phyloP scores from a whole-genome alignment of 164 flowering plant genomes.

The Platanus orientalis region DNA sequence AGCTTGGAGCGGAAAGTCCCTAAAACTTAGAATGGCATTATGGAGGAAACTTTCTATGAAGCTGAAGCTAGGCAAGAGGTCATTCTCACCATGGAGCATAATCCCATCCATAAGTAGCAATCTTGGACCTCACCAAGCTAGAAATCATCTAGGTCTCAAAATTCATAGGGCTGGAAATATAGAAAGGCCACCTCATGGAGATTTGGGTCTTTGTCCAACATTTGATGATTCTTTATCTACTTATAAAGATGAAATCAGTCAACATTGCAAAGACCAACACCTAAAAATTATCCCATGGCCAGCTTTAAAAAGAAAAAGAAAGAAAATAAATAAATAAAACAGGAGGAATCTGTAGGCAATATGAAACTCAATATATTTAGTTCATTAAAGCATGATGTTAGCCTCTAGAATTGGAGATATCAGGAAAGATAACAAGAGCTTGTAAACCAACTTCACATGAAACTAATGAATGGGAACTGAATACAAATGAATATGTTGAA shows the following conservation, averaged over 20 bases:
- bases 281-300: not conserved
- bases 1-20: no score
- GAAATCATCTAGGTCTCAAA: no score
- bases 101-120: no score
- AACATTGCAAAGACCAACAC: not conserved
- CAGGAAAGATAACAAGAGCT: not conserved
- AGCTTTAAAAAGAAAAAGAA: not conserved
- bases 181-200: not conserved
- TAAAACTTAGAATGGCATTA: no score
- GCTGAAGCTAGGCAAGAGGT: no score
- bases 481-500: not conserved
- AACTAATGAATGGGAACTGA: not conserved
- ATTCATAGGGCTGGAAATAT: no score
- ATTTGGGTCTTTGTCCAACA: not conserved
- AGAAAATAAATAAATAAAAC: no score
- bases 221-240: not conserved
- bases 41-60: no score
- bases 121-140: no score
- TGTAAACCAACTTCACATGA: not conserved
- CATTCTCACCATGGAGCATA: no score
- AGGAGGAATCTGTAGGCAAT: not conserved
- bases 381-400: not conserved
- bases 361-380: not conserved
- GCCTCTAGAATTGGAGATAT: not conserved
- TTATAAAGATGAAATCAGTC: conserved; percentile 1